Base-by-base conservation (phyloP, 2,329 filamentous ascomycete genomes). In the Aspergillus japonicus region DNA sequence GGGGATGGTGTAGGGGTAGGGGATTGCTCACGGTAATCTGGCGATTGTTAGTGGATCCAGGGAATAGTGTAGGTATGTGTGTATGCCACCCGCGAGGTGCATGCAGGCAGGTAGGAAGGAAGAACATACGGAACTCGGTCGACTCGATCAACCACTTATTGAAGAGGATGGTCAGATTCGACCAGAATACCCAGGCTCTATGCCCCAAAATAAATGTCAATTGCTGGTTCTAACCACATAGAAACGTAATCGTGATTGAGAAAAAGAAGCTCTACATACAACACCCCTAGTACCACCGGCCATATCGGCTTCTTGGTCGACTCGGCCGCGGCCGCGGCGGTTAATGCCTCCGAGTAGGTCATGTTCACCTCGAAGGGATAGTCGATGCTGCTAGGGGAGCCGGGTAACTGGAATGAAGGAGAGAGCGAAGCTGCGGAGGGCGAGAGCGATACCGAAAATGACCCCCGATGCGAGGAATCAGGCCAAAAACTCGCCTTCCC, bases 61-160 rank as follows among this genome's bases (percentile, higher is more conserved):
- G 24, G 5, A 3, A 24, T 23, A 52, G 26, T 39, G 35, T n/a
- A 39, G 6, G 35, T 39, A 39, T 8, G 35, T 5, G 11, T 39
- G 14, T 21, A 21, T 21, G 21, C 21, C 21, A 21, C 21, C 1
- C 21, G 21, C 21, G 21, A 21, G 21, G 21, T 21, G 21, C 21
- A 21, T 21, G 21, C 21, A 21, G 21, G 21, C 21, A 21, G 21
- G 21, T 21, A 21, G 21, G 21, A 21, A 35, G 16, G 33, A 19
- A 23, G 47, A 33, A 19, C 87, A 80, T 84, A 91, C 88, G 85
- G 81, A 96, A 96, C 63, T 89, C 84, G 59, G 89, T 84, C 19
- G 88, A 92, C 71, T 92, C 87, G 62, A 97, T 84, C 71, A 98
- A 91, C 87, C 90, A 96, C 86, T 98, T 98, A 87, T 98, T 97